phyloP scores from a whole-genome alignment of 176 grass and related monocot species.

The Musa beccarii region DNA sequence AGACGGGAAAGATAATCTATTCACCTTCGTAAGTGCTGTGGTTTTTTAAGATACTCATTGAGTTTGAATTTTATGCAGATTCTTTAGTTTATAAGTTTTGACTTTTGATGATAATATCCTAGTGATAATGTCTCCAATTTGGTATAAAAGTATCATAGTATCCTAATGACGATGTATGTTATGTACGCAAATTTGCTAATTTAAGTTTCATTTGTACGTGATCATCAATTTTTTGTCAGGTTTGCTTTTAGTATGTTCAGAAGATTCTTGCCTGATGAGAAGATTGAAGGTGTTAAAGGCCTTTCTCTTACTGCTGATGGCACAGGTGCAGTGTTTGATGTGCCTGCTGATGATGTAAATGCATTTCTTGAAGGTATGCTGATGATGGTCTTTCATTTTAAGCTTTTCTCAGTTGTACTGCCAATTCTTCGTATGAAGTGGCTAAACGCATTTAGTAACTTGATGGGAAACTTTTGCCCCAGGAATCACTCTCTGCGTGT shows the following conservation, averaged over 20 bases:
- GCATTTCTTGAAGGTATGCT: conserved; percentile 61
- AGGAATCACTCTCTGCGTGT: too few species aligned
- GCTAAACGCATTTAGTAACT: too few species aligned
- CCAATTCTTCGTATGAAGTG: not conserved
- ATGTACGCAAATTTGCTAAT: too few species aligned
- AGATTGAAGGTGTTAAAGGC: conserved; percentile 58
- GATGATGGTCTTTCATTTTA: not conserved
- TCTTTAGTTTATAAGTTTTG: too few species aligned
- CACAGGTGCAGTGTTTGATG: conserved; percentile 81
- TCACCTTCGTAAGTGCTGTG: conserved; percentile 51
- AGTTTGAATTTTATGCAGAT: too few species aligned
- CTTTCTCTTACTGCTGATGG: conserved; percentile 66
- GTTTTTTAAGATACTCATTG: not conserved
- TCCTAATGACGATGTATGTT: too few species aligned
- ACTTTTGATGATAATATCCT: too few species aligned
- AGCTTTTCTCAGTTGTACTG: not conserved
- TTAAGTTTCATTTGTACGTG: too few species aligned
- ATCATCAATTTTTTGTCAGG: conserved; percentile 20
- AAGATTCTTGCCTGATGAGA: conserved; percentile 83
- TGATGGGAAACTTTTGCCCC: too few species aligned
- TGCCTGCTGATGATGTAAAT: conserved; percentile 68
- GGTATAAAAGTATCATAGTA: too few species aligned
- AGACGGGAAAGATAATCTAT: conserved; percentile 61
- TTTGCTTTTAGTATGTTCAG: conserved; percentile 69
- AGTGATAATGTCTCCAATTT: too few species aligned